Percentiles rank a stretch among this genome's conserved stretches.
Evolutionary conservation across 306 rosid genomes (phyloP).

Genomic region (Hylodesmum podocarpum): DNA sequence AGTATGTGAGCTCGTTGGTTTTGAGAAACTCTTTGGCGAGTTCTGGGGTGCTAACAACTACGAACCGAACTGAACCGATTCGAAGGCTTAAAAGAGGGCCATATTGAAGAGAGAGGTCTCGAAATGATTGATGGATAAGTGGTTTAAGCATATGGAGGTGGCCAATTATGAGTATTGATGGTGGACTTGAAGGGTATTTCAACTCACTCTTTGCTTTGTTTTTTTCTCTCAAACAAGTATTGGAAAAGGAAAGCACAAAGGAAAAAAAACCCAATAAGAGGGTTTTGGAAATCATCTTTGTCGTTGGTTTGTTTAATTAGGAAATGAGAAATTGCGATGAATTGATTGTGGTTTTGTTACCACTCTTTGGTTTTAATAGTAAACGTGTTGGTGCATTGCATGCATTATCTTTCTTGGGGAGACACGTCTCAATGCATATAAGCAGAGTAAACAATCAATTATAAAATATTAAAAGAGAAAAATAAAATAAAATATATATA

Average conservation of each 20-base stretch:
- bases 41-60: constrained; percentile 31
- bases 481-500: no score
- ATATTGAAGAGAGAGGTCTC: constrained; percentile 27
- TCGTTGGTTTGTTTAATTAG: neutral
- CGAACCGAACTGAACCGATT: constrained; percentile 33
- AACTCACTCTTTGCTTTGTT: neutral
- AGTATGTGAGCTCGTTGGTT: constrained; percentile 33
- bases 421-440: no score
- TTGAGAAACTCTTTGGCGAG: constrained; percentile 49
- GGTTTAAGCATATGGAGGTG: constrained; percentile 48
- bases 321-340: neutral
- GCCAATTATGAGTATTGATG: constrained; percentile 35
- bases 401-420: no score
- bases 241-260: neutral
- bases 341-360: no score
- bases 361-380: no score
- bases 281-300: neutral
- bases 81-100: constrained; percentile 47
- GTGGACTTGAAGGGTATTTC: constrained; percentile 46
- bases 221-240: neutral
- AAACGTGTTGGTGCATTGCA: no score
- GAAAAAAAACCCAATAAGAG: neutral
- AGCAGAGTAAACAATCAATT: no score
- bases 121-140: constrained; percentile 43
- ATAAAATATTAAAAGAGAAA: no score